phyloP scores from a whole-genome alignment of 129 eudicot species.

The Arctium lappa region DNA sequence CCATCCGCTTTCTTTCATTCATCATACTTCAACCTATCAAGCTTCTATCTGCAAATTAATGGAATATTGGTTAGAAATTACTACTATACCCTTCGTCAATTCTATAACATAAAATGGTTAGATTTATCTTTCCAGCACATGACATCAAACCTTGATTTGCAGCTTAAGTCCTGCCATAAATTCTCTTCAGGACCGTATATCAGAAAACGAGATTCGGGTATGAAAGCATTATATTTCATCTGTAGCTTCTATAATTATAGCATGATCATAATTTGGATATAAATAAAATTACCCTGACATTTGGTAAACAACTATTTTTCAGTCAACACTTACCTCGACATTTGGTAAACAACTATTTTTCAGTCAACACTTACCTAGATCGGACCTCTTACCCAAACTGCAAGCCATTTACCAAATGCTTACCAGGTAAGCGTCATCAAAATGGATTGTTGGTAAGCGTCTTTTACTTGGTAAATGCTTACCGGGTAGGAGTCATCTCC shows the following conservation, averaged over 20 bases:
- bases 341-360: neutral
- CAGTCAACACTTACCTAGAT: too few species aligned
- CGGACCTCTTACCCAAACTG: neutral
- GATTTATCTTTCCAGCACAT: neutral
- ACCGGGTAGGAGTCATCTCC: too few species aligned
- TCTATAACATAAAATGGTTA: neutral
- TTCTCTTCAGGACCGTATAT: slow-evolving; percentile 77
- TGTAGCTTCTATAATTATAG: neutral
- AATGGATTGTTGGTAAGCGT: too few species aligned
- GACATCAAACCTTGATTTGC: slow-evolving; percentile 28
- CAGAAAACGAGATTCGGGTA: slow-evolving; percentile 94
- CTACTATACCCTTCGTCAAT: neutral
- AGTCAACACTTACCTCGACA: too few species aligned
- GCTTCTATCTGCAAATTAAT: slow-evolving; percentile 97
- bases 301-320: too few species aligned
- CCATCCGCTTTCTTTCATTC: slow-evolving; percentile 89
- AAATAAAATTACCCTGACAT: too few species aligned
- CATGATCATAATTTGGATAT: neutral
- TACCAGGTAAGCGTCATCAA: too few species aligned
- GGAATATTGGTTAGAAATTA: slow-evolving; percentile 80
- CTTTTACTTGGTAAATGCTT: too few species aligned
- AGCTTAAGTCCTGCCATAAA: slow-evolving; percentile 89
- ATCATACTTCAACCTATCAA: slow-evolving; percentile 96
- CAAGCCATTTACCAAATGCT: neutral
- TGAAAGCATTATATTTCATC: neutral